phyloP scores from a whole-genome alignment of 1,139 yeast genomes.

The Schizosaccharomyces versatilis region DNA sequence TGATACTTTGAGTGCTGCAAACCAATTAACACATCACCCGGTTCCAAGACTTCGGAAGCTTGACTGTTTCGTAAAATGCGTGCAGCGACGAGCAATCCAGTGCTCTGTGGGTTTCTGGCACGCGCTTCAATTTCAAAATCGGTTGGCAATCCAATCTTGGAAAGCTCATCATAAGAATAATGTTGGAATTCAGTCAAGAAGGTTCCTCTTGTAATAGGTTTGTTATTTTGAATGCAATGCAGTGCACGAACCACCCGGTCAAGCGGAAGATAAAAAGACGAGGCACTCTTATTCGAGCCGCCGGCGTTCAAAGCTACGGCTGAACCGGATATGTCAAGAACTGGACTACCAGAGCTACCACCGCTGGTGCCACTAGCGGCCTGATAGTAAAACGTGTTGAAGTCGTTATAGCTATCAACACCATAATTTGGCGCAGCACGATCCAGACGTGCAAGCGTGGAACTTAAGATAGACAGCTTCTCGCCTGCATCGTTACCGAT shows the following conservation, averaged over 20 bases:
- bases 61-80: constrained; percentile 75
- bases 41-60: constrained; percentile 47
- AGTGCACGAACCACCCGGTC: constrained; percentile 67
- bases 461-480: constrained; percentile 66
- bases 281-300: constrained; percentile 74
- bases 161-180: constrained; percentile 71
- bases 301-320: constrained; percentile 92
- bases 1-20: constrained; percentile 23
- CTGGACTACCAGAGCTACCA: constrained; percentile 91
- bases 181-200: constrained; percentile 61
- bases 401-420: constrained; percentile 69
- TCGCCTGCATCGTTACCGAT: constrained; percentile 96
- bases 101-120: constrained; percentile 43
- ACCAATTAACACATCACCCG: constrained; percentile 68
- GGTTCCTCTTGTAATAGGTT: constrained; percentile 56
- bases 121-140: constrained; percentile 57
- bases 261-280: constrained; percentile 76
- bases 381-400: constrained; percentile 85
- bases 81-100: constrained; percentile 70
- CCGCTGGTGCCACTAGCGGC: constrained; percentile 97
- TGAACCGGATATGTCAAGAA: constrained; percentile 63
- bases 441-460: constrained; percentile 73
- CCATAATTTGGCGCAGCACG: constrained; percentile 93
- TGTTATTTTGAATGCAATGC: constrained; percentile 37
- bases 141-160: constrained; percentile 58